Evolutionary conservation across 257 asterid genomes (phyloP), one percentile per base, ranked within the genome.

Genomic region (Gynochthodes officinalis): DNA sequence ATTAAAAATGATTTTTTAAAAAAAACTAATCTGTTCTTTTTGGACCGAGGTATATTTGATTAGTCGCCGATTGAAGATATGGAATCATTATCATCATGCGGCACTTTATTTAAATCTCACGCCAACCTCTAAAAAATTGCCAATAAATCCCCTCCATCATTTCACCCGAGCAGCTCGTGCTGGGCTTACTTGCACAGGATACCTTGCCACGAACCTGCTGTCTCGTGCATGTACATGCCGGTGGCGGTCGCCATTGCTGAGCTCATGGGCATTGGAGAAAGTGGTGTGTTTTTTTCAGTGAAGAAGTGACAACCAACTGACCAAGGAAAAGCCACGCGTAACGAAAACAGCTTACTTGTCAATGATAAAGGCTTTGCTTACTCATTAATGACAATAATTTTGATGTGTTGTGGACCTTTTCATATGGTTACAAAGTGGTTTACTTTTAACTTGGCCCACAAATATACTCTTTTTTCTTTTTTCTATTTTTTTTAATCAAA

Each of bases 221-320:
- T 69, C 73, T 69, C 52, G 16, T 37, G 64, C 64, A 69, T 69
- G 73, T 69, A 63, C 49, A 69, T 69, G 63, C 73, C 73, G 63
- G 35, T 21, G 58, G 23, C 25, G 50, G 52, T 12, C 12, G 32
- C 30, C 30, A n/a, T n/a, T 54, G 32, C 14, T 54, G 30, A n/a
- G 10, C 4, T 13, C 14, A 25, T 37, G 6, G 40, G 40, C 40
- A 37, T 2, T 2, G 4, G 40, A 37, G 40, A 6, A 37, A 2
- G 40, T 37, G 2, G 2, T 37, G 40, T 37, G 2, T 37, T 37
- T 5, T 37, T 37, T 37, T 37, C 6, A 37, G 40, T 37, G 40
- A 37, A 37, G 58, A 21, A 12, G 61, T 8, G 61, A 54, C 61
- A 55, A 12, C 21, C n/a, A 21, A n/a, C n/a, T n/a, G n/a, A n/a